A percentile compares a stretch with the other conserved stretches of the same genome.
Conservation (phyloP, 441 rosid species). For the Capsella rubella region DNA sequence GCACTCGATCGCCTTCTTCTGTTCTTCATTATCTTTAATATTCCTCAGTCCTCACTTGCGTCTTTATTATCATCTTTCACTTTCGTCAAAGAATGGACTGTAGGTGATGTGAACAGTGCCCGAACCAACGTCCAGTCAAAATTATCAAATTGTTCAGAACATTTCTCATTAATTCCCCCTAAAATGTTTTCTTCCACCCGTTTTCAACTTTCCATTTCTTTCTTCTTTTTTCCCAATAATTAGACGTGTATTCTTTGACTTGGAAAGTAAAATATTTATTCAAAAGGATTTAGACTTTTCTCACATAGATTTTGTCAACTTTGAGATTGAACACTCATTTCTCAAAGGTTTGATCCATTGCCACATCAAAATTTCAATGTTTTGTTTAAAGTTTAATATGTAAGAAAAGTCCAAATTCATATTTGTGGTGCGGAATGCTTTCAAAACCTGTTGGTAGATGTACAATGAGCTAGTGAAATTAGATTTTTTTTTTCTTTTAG, state of each 20-base stretch:
- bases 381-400: too few species aligned
- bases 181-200: neutral
- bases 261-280: neutral
- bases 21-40: too few species aligned
- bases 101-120: conserved; percentile 48
- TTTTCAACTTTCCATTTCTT: neutral
- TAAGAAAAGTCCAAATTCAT: too few species aligned
- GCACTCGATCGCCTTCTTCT: too few species aligned
- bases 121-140: neutral
- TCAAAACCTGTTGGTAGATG: neutral
- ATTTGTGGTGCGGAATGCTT: too few species aligned
- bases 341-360: neutral
- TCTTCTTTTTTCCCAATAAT: too few species aligned
- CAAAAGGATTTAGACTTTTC: too few species aligned
- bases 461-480: too few species aligned
- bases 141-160: too few species aligned
- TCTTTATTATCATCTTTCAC: conserved; percentile 38
- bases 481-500: neutral
- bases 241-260: neutral
- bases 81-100: conserved; percentile 44
- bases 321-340: neutral
- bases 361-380: too few species aligned
- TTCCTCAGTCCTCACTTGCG: neutral
- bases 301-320: too few species aligned
- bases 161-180: neutral